Conservation (phyloP, 805 yeast genomes). For the Helenozyma baotianmanensis region DNA sequence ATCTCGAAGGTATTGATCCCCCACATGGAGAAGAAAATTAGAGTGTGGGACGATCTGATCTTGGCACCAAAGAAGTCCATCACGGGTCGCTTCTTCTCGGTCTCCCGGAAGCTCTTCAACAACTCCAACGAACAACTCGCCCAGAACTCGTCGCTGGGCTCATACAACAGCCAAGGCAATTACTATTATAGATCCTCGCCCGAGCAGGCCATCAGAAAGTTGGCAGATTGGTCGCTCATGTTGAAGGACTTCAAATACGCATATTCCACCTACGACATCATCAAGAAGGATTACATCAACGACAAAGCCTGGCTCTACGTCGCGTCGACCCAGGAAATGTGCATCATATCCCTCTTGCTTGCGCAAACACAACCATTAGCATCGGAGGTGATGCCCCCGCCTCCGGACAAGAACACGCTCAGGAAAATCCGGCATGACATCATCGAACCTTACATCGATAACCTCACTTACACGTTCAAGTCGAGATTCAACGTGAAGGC, state of each 20-base stretch:
- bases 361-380: conserved; percentile 40
- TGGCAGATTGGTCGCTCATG: conserved; percentile 93
- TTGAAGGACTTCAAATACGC: conserved; percentile 85
- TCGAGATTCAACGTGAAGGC: conserved; percentile 67
- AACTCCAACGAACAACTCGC: conserved; percentile 13
- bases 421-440: conserved; percentile 50
- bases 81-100: conserved; percentile 68
- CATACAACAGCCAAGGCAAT: conserved; percentile 48
- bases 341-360: conserved; percentile 66
- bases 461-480: conserved; percentile 67
- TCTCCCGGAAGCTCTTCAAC: conserved; percentile 53
- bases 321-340: conserved; percentile 87
- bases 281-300: conserved; percentile 69
- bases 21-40: conserved; percentile 79
- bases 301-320: conserved; percentile 78
- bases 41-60: conserved; percentile 79
- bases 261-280: conserved; percentile 73
- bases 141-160: conserved; percentile 3
- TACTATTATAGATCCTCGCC: conserved; percentile 58
- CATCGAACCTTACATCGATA: conserved; percentile 61
- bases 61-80: conserved; percentile 73
- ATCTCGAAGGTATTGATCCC: conserved; percentile 57
- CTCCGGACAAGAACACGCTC: conserved; percentile 36
- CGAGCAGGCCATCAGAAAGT: conserved; percentile 70
- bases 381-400: conserved; percentile 15